Percentiles rank a stretch among this genome's conserved stretches.
These are phyloP conservation scores for Trichophyton equinum DNA, from an alignment of 2,329 filamentous ascomycete genomes.

Conservation along the genomic window DNA sequence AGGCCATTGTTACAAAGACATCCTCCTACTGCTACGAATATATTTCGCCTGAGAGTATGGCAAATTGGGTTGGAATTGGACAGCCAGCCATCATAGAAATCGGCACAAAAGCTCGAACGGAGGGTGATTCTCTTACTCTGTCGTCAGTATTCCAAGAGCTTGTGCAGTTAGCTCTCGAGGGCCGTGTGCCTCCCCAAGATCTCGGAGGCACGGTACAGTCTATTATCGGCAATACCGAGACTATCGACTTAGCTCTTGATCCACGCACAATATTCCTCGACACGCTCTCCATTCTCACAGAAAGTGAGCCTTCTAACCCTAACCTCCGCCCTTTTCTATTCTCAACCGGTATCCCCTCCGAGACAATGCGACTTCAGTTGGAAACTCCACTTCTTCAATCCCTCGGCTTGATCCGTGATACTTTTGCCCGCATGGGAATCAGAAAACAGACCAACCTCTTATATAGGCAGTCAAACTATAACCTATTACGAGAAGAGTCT, in stretches of 20 bases:
- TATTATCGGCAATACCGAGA: slow-evolving; percentile 50
- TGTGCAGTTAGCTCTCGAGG: slow-evolving; percentile 60
- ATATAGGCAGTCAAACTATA: slow-evolving; percentile 95
- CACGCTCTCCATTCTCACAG: slow-evolving; percentile 64
- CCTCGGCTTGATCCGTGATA: slow-evolving; percentile 70
- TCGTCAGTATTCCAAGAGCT: slow-evolving; percentile 74
- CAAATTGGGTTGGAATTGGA: slow-evolving; percentile 55
- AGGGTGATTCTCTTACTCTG: slow-evolving; percentile 56
- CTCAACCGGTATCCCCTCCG: slow-evolving; percentile 57
- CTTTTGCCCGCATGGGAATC: slow-evolving; percentile 70
- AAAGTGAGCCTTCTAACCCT: slow-evolving; percentile 50
- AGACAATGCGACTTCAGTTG: slow-evolving; percentile 67
- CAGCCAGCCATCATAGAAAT: slow-evolving; percentile 54
- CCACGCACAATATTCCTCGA: slow-evolving; percentile 66
- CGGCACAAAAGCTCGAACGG: slow-evolving; percentile 50
- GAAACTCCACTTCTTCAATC: slow-evolving; percentile 64
- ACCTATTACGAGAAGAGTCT: slow-evolving; percentile 83
- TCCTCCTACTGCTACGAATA: slow-evolving; percentile 57
- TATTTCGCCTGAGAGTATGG: slow-evolving; percentile 57
- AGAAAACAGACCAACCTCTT: slow-evolving; percentile 84
- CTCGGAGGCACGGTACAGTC: slow-evolving; percentile 62
- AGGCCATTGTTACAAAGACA: slow-evolving; percentile 12
- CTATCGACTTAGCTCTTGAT: slow-evolving; percentile 41
- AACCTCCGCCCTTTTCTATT: slow-evolving; percentile 56
- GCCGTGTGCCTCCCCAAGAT: slow-evolving; percentile 52